Conservation (phyloP, 768 basidiomycete species). For the Termitomyces sp. region DNA sequence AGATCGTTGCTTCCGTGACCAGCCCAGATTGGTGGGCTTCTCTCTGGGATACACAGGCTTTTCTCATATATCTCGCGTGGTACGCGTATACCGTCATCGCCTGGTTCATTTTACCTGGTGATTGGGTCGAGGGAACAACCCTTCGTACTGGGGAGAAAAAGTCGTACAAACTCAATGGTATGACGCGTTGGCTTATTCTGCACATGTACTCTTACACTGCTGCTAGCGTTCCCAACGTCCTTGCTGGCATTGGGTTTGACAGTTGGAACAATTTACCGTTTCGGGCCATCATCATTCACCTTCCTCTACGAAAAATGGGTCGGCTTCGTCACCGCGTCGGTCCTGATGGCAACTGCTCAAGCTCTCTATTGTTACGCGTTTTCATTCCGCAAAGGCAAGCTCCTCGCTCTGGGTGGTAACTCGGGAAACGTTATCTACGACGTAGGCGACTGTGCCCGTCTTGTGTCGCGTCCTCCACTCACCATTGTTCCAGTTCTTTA, state of each 20-base stretch:
- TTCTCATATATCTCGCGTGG: conserved; percentile 78
- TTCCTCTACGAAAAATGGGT: conserved; percentile 91
- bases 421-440: conserved; percentile 85
- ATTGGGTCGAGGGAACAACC: conserved; percentile 61
- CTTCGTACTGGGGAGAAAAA: conserved; percentile 74
- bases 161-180: conserved; percentile 94
- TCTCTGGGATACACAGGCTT: conserved; percentile 81
- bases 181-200: conserved; percentile 12
- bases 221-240: conserved; percentile 84
- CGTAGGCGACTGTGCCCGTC: conserved; percentile 40
- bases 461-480: not conserved
- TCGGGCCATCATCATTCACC: conserved; percentile 77
- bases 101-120: conserved; percentile 76
- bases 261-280: conserved; percentile 60
- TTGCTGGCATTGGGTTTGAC: conserved; percentile 74
- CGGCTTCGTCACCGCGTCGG: conserved; percentile 78
- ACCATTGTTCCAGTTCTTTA: conserved; percentile 62
- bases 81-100: conserved; percentile 81
- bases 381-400: conserved; percentile 63
- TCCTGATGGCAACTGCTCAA: conserved; percentile 75
- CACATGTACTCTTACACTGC: not conserved
- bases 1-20: conserved; percentile 41
- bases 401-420: conserved; percentile 93
- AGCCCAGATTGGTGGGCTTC: conserved; percentile 57
- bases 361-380: conserved; percentile 61